phyloP scores from a whole-genome alignment of 164 flowering plant genomes.

The Chimonanthus praecox region DNA sequence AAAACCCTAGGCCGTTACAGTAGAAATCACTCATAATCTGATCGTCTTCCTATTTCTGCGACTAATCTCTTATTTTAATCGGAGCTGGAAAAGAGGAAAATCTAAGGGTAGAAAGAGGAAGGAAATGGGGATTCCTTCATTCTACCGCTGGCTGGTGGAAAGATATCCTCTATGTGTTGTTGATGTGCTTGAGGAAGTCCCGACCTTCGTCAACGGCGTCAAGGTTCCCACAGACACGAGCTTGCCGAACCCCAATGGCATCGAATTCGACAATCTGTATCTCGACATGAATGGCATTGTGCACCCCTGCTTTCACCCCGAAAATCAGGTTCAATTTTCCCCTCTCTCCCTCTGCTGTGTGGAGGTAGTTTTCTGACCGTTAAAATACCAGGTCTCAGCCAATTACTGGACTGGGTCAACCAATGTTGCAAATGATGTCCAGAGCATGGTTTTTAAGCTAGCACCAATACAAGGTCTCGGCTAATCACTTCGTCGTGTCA shows the following conservation, averaged over 20 bases:
- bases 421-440: too few relatives aligned
- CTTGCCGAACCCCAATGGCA: conserved; percentile 36
- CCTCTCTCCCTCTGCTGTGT: background rate
- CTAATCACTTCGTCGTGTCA: too few relatives aligned
- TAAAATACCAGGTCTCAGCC: too few relatives aligned
- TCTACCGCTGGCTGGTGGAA: conserved; percentile 40
- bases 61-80: background rate
- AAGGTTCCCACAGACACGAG: conserved; percentile 19
- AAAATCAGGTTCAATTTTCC: conserved; percentile 21
- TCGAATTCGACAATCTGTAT: conserved; percentile 50
- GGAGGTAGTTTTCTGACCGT: background rate
- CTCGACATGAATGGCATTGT: conserved; percentile 56
- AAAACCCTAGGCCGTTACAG: conserved; percentile 3
- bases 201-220: conserved; percentile 11
- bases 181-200: conserved; percentile 29
- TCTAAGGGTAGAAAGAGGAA: background rate
- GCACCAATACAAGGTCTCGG: too few relatives aligned
- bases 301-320: conserved; percentile 61
- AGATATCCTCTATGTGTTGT: conserved; percentile 28
- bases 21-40: background rate
- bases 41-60: background rate
- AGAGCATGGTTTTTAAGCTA: too few relatives aligned
- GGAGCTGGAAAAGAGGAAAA: background rate
- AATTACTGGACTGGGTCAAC: too few relatives aligned
- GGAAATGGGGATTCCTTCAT: conserved; percentile 50